These are phyloP conservation scores for Chlorella variabilis DNA, from an alignment of 163 green algal species.

Conservation along the genomic window DNA sequence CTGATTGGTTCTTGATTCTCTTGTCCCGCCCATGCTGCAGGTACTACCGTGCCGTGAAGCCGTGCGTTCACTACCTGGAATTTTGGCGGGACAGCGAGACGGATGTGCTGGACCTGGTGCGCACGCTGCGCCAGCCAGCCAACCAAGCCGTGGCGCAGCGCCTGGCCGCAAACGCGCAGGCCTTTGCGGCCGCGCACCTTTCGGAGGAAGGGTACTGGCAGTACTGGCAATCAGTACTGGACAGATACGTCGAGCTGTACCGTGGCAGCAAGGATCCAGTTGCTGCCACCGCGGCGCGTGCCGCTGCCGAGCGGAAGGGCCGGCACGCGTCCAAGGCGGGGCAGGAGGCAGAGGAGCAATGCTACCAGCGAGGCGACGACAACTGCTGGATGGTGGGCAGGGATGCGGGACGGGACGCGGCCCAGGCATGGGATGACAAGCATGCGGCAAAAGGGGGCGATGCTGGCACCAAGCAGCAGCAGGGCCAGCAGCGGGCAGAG, in stretches of 20 bases:
- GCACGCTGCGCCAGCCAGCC: conserved; percentile 1
- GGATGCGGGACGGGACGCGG: too few relatives aligned
- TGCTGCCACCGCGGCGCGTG: neutral
- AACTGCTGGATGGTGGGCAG: too few relatives aligned
- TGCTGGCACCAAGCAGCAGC: too few relatives aligned
- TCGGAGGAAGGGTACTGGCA: neutral
- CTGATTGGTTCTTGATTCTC: too few relatives aligned
- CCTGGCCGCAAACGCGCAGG: neutral
- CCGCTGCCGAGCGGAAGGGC: neutral
- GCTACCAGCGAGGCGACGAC: too few relatives aligned
- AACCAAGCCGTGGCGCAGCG: conserved; percentile 1
- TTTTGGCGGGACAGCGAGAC: conserved; percentile 7
- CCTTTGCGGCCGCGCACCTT: neutral
- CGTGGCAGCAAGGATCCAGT: neutral
- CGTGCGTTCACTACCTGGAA: conserved; percentile 8
- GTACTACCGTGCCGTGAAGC: neutral
- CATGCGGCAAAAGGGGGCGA: too few relatives aligned
- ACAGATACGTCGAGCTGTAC: conserved; percentile 10
- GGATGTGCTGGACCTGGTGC: neutral
- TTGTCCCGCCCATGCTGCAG: neutral
- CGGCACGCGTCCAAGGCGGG: neutral
- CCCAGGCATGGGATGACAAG: too few relatives aligned
- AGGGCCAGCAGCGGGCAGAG: too few relatives aligned
- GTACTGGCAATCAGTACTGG: conserved; percentile 1
- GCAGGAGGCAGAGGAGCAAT: neutral